phyloP scores from a whole-genome alignment of 148 eudicot genomes.

The Limonium bicolor region DNA sequence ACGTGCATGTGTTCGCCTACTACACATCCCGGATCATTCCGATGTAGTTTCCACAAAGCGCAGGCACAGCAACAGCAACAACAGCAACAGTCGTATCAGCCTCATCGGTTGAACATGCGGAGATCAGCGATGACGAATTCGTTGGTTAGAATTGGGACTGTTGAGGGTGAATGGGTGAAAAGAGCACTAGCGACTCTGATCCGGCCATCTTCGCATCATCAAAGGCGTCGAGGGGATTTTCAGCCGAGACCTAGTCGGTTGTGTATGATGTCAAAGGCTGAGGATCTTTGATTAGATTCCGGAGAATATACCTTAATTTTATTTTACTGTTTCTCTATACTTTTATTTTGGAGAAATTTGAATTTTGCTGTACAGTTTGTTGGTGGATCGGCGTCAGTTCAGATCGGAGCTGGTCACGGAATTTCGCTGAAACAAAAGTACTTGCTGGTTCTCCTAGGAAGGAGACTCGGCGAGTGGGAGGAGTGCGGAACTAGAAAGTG shows the following conservation, averaged over 20 bases:
- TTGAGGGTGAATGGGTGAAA: slow-evolving; percentile 47
- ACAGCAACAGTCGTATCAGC: slow-evolving; percentile 13
- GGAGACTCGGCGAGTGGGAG: too few species aligned
- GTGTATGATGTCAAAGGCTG: slow-evolving; percentile 29
- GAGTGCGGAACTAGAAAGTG: too few species aligned
- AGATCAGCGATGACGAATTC: slow-evolving; percentile 55
- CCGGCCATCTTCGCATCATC: slow-evolving; percentile 46
- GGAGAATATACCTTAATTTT: too few species aligned
- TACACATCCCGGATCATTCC: slow-evolving; percentile 41
- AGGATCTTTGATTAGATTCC: slow-evolving; percentile 1
- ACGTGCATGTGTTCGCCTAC: slow-evolving; percentile 42
- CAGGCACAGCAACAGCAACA: slow-evolving; percentile 1
- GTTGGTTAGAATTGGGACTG: slow-evolving; percentile 44
- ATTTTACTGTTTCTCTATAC: too few species aligned
- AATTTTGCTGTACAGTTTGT: too few species aligned
- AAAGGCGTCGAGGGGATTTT: slow-evolving; percentile 24
- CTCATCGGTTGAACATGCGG: slow-evolving; percentile 25
- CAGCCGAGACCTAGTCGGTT: slow-evolving; percentile 31
- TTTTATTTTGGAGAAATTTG: too few species aligned
- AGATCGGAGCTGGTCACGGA: too few species aligned
- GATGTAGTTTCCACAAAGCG: slow-evolving; percentile 28
- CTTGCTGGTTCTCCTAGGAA: too few species aligned
- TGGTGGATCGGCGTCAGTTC: too few species aligned
- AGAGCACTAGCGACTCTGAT: slow-evolving; percentile 37
- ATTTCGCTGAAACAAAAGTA: too few species aligned